Evolutionary conservation across 495 filamentous ascomycete genomes (phyloP).

Genomic region (Penicillium pancosmium): DNA sequence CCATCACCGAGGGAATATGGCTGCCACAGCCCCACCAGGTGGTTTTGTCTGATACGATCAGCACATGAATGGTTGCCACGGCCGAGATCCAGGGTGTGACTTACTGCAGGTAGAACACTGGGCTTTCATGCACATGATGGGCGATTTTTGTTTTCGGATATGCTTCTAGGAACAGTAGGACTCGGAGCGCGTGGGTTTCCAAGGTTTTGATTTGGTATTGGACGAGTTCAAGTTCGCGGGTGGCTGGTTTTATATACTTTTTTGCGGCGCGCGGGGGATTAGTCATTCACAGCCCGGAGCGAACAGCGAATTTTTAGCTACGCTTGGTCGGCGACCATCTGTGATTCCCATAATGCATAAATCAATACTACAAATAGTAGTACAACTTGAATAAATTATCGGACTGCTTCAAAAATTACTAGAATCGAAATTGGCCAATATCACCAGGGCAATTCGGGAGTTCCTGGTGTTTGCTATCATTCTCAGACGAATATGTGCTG

Average conservation of each 20-base stretch:
- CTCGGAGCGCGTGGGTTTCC: too few relatives aligned
- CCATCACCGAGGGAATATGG: constrained; percentile 70
- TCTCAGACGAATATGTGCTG: neutral
- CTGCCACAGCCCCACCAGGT: constrained; percentile 74
- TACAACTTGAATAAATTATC: too few relatives aligned
- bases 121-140: constrained; percentile 52
- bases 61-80: neutral
- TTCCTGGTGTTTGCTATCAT: neutral
- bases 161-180: neutral
- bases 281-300: constrained; percentile 27
- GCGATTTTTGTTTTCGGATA: neutral
- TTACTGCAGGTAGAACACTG: constrained; percentile 54
- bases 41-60: constrained; percentile 54
- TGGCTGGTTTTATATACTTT: constrained; percentile 28
- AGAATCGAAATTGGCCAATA: too few relatives aligned
- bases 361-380: neutral
- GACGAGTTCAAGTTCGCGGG: constrained; percentile 1
- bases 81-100: constrained; percentile 11
- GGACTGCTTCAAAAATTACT: too few relatives aligned
- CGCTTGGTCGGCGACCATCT: constrained; percentile 1
- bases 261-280: constrained; percentile 14
- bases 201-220: neutral
- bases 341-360: neutral
- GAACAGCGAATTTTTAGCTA: neutral
- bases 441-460: neutral